Base-by-base conservation (phyloP, 495 filamentous ascomycete species). In the Lasiosphaeria hispida region DNA sequence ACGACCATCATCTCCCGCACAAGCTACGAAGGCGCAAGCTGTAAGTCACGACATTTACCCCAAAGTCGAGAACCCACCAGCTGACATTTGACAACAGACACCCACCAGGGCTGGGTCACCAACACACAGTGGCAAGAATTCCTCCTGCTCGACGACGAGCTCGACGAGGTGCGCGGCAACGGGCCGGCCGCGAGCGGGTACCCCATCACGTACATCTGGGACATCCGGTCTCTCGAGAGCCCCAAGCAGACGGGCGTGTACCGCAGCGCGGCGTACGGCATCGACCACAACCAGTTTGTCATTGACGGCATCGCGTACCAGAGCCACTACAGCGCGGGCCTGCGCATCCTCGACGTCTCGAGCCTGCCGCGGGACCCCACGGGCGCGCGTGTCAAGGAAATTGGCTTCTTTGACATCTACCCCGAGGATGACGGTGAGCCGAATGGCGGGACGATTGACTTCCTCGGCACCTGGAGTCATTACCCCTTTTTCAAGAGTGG, bases 211-310 rank as follows among this genome's bases (percentile, higher is more conserved):
- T 74, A 75, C 57, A 79, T 85, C 62, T 84, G 80, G 75, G 74
- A 80, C 59, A 81, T 84, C 63, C 71, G 72, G 42, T 67, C 66
- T 7, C 78, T 80, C 33, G 72, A 72, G 36, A 48, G 44, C 0
- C 79, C 80, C 1, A 77, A 74, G 51, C 75, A 80, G 54, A 83
- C 82, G 4, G 82, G 82, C 5, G 61, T 59, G 65, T 84, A 74
- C 67, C 68, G 76, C 50, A 72, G 72, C 39, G 19, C 53, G 0
- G 63, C 67, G 11, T 59, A 66, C 10, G 69, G 74, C 30, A 79
- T 84, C 51, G 81, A 84, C 60, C 82, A 84, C 68, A 84, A 84
- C 64, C 81, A 83, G 57, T 84, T 81, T 45, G 68, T 83, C 54
- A 45, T 68, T 39, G 56, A 81, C 35, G 78, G 78, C 9, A 65